Percentiles rank a stretch among this genome's conserved stretches.
phyloP scores from a whole-genome alignment of 768 basidiomycete genomes.

The Suillus subalutaceus region DNA sequence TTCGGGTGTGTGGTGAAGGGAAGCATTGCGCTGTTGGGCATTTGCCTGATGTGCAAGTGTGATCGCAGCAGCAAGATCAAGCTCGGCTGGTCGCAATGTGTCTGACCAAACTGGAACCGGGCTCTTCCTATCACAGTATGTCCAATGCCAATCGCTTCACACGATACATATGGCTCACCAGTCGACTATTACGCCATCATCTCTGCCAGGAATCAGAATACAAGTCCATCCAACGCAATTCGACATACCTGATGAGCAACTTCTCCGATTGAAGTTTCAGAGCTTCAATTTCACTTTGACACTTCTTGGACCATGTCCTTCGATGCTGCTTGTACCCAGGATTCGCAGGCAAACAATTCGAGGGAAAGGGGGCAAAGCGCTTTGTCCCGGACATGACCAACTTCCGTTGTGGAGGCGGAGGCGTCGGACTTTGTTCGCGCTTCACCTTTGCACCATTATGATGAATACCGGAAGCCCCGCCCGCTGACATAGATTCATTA shows the following conservation, averaged over 20 bases:
- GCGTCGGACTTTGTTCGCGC: conserved; percentile 24
- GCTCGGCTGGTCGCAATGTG: conserved; percentile 27
- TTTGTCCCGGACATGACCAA: conserved; percentile 31
- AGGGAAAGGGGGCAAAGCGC: conserved; percentile 31
- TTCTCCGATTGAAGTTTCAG: conserved; percentile 27
- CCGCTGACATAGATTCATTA: not conserved
- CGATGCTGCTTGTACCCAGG: conserved; percentile 24
- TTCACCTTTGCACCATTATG: conserved; percentile 18
- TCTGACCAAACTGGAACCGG: conserved; percentile 35
- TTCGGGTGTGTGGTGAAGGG: not conserved
- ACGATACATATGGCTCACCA: conserved; percentile 21
- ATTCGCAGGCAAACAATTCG: conserved; percentile 25
- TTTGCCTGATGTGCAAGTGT: conserved; percentile 29
- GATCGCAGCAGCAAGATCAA: conserved; percentile 33
- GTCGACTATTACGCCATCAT: conserved; percentile 34
- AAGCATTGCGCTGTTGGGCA: conserved; percentile 15
- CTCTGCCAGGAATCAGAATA: conserved; percentile 17
- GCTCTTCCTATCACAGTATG: conserved; percentile 27
- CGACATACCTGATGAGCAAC: conserved; percentile 30
- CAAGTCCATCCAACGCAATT: not conserved
- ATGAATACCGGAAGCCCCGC: not conserved
- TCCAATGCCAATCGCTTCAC: not conserved
- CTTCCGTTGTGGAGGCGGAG: conserved; percentile 15
- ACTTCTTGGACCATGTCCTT: conserved; percentile 23
- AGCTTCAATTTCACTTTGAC: conserved; percentile 22